Base-by-base conservation (phyloP, 2,329 filamentous ascomycete species). In the Cladosporium phlei region DNA sequence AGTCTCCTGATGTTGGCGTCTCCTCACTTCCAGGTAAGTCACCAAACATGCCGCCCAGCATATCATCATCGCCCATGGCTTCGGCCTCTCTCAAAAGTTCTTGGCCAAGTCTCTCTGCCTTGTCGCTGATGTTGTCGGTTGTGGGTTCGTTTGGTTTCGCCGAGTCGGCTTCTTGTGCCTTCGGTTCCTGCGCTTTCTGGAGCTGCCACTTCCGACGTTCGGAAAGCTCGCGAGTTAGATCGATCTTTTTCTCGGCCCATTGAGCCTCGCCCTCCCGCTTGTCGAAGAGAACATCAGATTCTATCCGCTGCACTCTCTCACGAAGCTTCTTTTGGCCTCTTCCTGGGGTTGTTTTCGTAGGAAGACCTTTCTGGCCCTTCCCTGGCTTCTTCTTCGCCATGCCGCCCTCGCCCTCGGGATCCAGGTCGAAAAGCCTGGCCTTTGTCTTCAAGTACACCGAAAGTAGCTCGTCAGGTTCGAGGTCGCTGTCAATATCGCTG, bases 381-480 rank as follows among this genome's bases (percentile, higher is more conserved):
- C 40, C 57, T 51, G 48, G 54, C 61, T 58, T 63, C 52, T 69
- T 69, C 54, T 69, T 73, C 29, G 44, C 34, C 21, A 27, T 38
- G 21, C 38, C 46, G 14, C 47, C 32, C 12, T 50, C 49, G 5
- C 47, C 37, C 2, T 52, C 44, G 4, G 72, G 72, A 38, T 72
- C 64, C n/a, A 73, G 58, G 33, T 70, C 64, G 53, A 68, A 76
- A 2, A 76, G 57, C 37, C 64, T 66, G 9, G 77, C 71, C 65
- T 88, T 90, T 14, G 87, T 78, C 12, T 83, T 79, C 16, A 98
- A 59, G 66, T 91, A 97, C 49, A 81, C 79, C 1, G 87, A 82
- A 20, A 90, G 72, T 14, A 76, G 64, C 47, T 75, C 68, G 28
- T 75, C 71, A 3, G 70, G 68, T 29, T 75, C 72, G 3, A 73